These are phyloP conservation scores for Stenocarpella maydis DNA, from an alignment of 2,329 filamentous ascomycete species.

Conservation along the genomic window DNA sequence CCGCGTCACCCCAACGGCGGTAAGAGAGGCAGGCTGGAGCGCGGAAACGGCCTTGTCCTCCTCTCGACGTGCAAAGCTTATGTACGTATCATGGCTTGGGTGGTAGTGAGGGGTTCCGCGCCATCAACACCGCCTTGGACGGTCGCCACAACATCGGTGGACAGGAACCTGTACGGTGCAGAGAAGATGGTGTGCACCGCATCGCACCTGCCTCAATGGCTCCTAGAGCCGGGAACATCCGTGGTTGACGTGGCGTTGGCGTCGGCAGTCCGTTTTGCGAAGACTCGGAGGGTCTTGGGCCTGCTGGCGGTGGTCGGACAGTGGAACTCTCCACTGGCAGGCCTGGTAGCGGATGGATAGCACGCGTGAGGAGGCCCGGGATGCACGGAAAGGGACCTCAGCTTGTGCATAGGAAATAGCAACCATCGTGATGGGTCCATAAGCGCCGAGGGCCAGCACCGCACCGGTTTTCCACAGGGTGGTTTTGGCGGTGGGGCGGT, in stretches of 20 bases:
- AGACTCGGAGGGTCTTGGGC: background rate
- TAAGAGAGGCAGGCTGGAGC: background rate
- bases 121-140: slow-evolving; percentile 5
- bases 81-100: background rate
- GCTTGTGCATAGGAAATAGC: background rate
- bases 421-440: background rate
- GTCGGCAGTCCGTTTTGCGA: background rate
- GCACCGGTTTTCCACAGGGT: background rate
- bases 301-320: background rate
- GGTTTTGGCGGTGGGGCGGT: background rate
- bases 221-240: slow-evolving; percentile 22
- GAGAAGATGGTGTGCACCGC: slow-evolving; percentile 5
- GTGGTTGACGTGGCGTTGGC: slow-evolving; percentile 18
- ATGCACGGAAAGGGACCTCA: background rate
- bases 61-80: background rate
- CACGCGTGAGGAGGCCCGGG: background rate
- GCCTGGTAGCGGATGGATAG: background rate
- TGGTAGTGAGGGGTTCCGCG: background rate
- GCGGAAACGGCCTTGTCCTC: background rate
- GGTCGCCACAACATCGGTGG: background rate
- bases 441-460: background rate
- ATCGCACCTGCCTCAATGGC: slow-evolving; percentile 1
- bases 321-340: background rate
- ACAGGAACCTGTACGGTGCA: background rate
- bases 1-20: background rate